These are phyloP conservation scores for Botrytis elliptica DNA, from an alignment of 2,329 filamentous ascomycete species.

Conservation along the genomic window DNA sequence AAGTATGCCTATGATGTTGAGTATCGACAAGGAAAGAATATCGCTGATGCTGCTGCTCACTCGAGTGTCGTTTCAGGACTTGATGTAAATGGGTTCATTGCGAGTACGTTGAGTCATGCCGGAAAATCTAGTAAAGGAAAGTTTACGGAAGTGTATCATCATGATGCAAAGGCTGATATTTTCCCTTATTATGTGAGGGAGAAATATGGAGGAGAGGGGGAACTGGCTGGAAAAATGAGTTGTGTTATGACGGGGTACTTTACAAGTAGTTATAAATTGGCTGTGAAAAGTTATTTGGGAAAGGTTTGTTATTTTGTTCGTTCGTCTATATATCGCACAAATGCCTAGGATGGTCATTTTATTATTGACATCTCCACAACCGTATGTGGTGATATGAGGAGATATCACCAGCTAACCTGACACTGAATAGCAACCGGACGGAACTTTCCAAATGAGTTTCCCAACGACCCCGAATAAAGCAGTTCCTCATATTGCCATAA, in stretches of 20 bases:
- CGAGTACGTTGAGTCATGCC: slow-evolving; percentile 47
- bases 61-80: slow-evolving; percentile 40
- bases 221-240: slow-evolving; percentile 50
- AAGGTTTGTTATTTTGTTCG: slow-evolving; percentile 42
- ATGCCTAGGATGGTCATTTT: not conserved
- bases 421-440: slow-evolving; percentile 41
- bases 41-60: slow-evolving; percentile 52
- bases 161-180: slow-evolving; percentile 52
- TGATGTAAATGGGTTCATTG: slow-evolving; percentile 31
- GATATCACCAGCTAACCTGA: not conserved
- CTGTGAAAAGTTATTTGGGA: slow-evolving; percentile 47
- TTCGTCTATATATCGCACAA: not conserved
- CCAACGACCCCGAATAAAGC: slow-evolving; percentile 43
- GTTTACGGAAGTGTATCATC: slow-evolving; percentile 51
- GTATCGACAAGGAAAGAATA: slow-evolving; percentile 52
- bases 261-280: slow-evolving; percentile 47
- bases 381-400: not conserved
- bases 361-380: not conserved
- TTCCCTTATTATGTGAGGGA: slow-evolving; percentile 38
- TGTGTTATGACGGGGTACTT: slow-evolving; percentile 40
- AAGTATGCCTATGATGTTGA: slow-evolving; percentile 46
- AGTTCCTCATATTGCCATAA: slow-evolving; percentile 45
- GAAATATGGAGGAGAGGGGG: slow-evolving; percentile 41
- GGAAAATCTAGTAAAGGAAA: slow-evolving; percentile 46
- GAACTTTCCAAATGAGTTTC: slow-evolving; percentile 49